phyloP scores from a whole-genome alignment of 192 early-diverging fungal species.

The Allomyces macrogynus region DNA sequence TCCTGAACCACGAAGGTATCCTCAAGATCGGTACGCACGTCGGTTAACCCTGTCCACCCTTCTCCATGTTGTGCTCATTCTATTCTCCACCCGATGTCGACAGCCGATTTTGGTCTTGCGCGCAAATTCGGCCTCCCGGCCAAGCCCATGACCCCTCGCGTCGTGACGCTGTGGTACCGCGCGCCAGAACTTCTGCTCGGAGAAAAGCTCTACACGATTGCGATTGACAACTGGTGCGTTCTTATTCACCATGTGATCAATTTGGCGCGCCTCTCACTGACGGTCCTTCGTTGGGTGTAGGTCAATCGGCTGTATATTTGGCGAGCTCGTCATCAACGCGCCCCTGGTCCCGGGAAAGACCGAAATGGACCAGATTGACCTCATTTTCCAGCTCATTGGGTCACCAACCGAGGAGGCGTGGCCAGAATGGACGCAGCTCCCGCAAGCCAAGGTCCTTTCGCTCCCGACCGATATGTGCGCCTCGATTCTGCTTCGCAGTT shows the following conservation, averaged over 20 bases:
- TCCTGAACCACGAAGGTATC: constrained; percentile 68
- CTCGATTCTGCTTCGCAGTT: not conserved
- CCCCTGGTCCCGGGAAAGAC: constrained; percentile 70
- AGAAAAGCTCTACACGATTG: constrained; percentile 68
- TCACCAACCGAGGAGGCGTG: constrained; percentile 57
- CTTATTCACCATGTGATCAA: not conserved
- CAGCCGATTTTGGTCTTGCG: constrained; percentile 82
- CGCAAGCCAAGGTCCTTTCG: constrained; percentile 30
- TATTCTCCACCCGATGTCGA: not conserved
- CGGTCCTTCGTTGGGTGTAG: constrained; percentile 24
- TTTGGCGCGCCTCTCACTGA: constrained; percentile 7
- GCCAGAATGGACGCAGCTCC: constrained; percentile 48
- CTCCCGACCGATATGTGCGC: constrained; percentile 31
- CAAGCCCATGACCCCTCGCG: constrained; percentile 59
- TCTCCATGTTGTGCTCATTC: not conserved
- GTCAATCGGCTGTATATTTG: constrained; percentile 91
- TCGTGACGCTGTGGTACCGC: constrained; percentile 96
- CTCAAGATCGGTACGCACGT: constrained; percentile 53
- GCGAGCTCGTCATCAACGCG: constrained; percentile 52
- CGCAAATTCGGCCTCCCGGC: constrained; percentile 52
- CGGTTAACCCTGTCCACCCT: constrained; percentile 4
- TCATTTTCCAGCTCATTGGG: constrained; percentile 73
- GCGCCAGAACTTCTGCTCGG: constrained; percentile 81
- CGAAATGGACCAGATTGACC: constrained; percentile 64
- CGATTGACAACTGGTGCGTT: constrained; percentile 56